These are phyloP conservation scores for Penicillium expansum DNA, from an alignment of 2,329 filamentous ascomycete species.

Conservation along the genomic window DNA sequence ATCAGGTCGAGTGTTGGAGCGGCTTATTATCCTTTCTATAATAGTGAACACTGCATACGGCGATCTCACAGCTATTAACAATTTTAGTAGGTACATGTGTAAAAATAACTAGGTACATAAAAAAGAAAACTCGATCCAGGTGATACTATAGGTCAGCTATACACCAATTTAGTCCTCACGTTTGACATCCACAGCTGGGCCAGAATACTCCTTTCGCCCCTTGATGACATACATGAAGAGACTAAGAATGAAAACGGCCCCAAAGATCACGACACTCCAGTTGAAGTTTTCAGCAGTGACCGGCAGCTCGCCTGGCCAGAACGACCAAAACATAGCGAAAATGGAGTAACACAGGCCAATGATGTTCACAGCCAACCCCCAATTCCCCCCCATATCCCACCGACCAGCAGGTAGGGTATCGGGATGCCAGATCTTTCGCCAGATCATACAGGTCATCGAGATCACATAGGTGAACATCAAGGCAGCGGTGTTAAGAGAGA, in stretches of 20 bases:
- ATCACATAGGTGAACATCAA: slow-evolving; percentile 52
- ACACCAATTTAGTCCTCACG: background rate
- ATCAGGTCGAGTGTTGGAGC: too few relatives aligned
- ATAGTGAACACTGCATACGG: too few relatives aligned
- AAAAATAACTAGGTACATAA: too few relatives aligned
- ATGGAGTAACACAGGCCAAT: slow-evolving; percentile 45
- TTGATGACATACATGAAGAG: slow-evolving; percentile 39
- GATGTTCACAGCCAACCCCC: slow-evolving; percentile 47
- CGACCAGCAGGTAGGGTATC: slow-evolving; percentile 40
- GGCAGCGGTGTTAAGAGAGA: slow-evolving; percentile 48
- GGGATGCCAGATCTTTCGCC: slow-evolving; percentile 38
- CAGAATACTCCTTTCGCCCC: slow-evolving; percentile 33
- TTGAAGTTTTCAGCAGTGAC: slow-evolving; percentile 48
- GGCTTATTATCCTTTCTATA: too few relatives aligned
- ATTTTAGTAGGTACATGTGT: too few relatives aligned
- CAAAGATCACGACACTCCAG: slow-evolving; percentile 50
- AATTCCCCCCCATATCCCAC: slow-evolving; percentile 43
- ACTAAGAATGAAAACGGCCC: slow-evolving; percentile 40
- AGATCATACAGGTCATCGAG: slow-evolving; percentile 47
- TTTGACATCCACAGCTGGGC: slow-evolving; percentile 23
- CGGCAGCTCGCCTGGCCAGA: slow-evolving; percentile 44
- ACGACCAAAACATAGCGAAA: slow-evolving; percentile 48
- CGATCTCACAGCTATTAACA: too few relatives aligned
- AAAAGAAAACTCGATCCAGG: too few relatives aligned
- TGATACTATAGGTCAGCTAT: too few relatives aligned